phyloP scores from a whole-genome alignment of 228 moss, liverwort and hornwort genomes.

The Sphagnum magellanicum region DNA sequence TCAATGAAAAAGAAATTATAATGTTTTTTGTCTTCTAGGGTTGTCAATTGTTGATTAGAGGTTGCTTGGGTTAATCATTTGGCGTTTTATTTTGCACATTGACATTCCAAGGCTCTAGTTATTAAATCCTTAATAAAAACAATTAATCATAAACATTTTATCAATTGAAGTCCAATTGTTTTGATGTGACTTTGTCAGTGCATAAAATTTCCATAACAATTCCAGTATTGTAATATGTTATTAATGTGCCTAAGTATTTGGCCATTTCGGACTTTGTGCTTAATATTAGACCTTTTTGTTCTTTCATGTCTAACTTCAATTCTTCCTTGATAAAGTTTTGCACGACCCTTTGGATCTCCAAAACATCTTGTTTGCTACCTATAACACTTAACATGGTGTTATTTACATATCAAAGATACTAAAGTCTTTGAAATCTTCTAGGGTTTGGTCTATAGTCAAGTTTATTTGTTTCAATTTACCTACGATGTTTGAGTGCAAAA shows the following conservation, averaged over 20 bases:
- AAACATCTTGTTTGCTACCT: slow-evolving; percentile 12
- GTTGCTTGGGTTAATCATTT: neutral
- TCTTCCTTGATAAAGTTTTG: slow-evolving; percentile 13
- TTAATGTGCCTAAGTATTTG: slow-evolving; percentile 9
- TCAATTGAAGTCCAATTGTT: neutral
- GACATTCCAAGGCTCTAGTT: neutral
- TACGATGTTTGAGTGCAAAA: too few species aligned
- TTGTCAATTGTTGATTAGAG: neutral
- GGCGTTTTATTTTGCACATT: neutral
- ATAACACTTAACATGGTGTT: slow-evolving; percentile 6
- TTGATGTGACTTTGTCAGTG: neutral
- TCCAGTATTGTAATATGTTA: neutral
- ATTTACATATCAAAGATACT: neutral
- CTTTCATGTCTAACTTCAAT: slow-evolving; percentile 9
- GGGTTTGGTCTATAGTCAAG: too few species aligned
- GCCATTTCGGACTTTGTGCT: slow-evolving; percentile 2
- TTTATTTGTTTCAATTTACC: too few species aligned
- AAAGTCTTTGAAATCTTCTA: neutral
- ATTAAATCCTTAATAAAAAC: neutral
- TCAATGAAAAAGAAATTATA: neutral
- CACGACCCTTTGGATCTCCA: slow-evolving; percentile 10
- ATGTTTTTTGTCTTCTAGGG: slow-evolving; percentile 1
- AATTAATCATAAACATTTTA: neutral
- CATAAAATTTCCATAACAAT: neutral
- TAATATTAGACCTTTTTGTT: neutral